Base-by-base conservation (phyloP, 2,329 filamentous ascomycete genomes). In the Exserohilum turcica region DNA sequence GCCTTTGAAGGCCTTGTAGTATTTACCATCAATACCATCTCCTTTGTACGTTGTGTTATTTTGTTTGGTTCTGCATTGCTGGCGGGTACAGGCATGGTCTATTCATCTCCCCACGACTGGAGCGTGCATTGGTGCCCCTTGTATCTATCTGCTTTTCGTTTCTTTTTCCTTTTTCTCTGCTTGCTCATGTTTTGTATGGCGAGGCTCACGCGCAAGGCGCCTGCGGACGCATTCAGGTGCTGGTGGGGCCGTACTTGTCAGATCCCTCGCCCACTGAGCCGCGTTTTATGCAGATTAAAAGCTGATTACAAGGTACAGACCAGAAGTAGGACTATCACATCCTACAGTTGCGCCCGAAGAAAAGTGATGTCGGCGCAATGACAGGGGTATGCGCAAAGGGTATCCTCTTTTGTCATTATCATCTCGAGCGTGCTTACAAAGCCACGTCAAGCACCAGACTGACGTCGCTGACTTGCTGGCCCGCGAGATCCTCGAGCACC, bases 361-460 rank as follows among this genome's bases (percentile, higher is more conserved):
- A 56, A 56, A 63, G 52, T 51, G 49, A 52, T 65, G 55, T 61
- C 56, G 58, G 57, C 50, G 48, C 56, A 54, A 43, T 59, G 61
- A 60, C 60, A 57, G 61, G 56, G 57, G 59, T 62, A 60, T 65
- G 61, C 57, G 60, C 63, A 59, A 44, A 47, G 57, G 57, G 59
- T 67, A 64, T 65, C 44, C 44, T 56, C 56, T 59, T 56, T 60
- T 52, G 37, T 64, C 49, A 51, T 57, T 52, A 51, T 58, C 58
- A 40, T 57, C 37, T 27, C 48, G 35, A 54, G 42, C 49, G 43
- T 43, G 59, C 66, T 78, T 80, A 88, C 74, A 88, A 77, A 56
- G 84, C 79, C 68, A 97, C 93, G 80, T 99, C 94, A 69, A 99
- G 87, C 68, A 99, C 94, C 70, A 99, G 82, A 81, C 93, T 97